These are phyloP conservation scores for Prosopis cineraria DNA, from an alignment of 306 rosid species.

Conservation along the genomic window DNA sequence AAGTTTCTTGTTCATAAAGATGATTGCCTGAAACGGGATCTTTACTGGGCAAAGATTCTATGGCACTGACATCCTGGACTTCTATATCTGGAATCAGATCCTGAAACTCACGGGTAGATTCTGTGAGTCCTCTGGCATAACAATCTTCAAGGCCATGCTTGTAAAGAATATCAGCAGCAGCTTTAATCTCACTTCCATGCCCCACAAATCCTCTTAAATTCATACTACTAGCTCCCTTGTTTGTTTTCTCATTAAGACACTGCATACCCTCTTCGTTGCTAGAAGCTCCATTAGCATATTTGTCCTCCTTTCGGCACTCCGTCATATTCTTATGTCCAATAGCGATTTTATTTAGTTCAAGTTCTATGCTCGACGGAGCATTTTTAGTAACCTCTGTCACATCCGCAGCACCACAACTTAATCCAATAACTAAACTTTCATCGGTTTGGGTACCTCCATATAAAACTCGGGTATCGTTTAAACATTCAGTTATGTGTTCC, in stretches of 20 bases:
- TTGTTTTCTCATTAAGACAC: not conserved
- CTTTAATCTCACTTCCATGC: too few species aligned
- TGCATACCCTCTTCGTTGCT: not conserved
- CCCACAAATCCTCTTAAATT: not conserved
- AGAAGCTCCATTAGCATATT: not conserved
- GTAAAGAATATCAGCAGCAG: too few species aligned
- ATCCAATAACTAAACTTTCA: constrained; percentile 31
- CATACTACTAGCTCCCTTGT: not conserved
- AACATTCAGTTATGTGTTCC: constrained; percentile 9
- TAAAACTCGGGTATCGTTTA: constrained; percentile 14
- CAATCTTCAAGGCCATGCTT: too few species aligned
- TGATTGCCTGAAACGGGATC: not conserved
- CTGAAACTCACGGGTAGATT: not conserved
- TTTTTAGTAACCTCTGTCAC: not conserved
- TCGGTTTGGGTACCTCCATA: constrained; percentile 14
- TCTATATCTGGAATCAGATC: constrained; percentile 29
- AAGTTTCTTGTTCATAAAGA: not conserved
- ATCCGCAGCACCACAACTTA: constrained; percentile 16
- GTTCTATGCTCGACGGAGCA: not conserved
- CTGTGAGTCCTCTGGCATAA: too few species aligned
- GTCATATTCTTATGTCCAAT: too few species aligned
- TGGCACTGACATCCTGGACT: not conserved
- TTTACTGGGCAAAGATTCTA: constrained; percentile 28
- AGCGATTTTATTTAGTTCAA: not conserved
- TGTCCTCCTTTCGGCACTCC: not conserved